Base-by-base conservation (phyloP, 176 grass and related monocot species). In the Otatea glauca region DNA sequence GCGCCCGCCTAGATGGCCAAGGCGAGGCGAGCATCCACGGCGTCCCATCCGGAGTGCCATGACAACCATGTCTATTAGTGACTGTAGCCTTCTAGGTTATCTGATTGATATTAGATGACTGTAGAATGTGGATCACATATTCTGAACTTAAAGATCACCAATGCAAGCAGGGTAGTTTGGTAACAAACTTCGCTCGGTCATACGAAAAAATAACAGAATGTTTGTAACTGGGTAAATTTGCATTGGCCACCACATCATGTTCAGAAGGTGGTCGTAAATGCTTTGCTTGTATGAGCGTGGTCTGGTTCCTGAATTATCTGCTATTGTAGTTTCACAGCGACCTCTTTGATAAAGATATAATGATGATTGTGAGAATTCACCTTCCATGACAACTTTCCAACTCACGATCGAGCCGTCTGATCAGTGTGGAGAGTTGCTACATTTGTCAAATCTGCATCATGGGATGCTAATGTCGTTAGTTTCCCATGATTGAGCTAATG, bases 321-420 rank as follows among this genome's bases (percentile, higher is more conserved):
- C 32, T 49, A 62, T 45, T 62, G 29, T 55, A 77, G 43, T 80
- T 80, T 53, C 45, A n/a, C 7, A 21, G 63, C 64, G 53, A 55
- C 3, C 50, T 56, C 49, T 69, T 54, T 55, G 20, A 18, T 41
- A 81, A 18, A 81, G 34, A 51, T 18, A 50, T 9, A 81, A 17
- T 63, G 41, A 81, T 25, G 78, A 15, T 41, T 13, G 48, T 53
- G n/a, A 68, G 48, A 42, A 41, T 6, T 48, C 27, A 70, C 72
- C 50, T 81, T 74, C 7, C 4, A 1, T 42, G 37, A 32, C 54
- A 51, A 81, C 14, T 3, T 71, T 70, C n/a, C 23, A 13, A 75
- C 18, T 75, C 38, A 48, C 0, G 0, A 49, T 32, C 29, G 51
- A 87, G n/a, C 27, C 5, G 34, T 60, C 5, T 75, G 50, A 17